phyloP scores from a whole-genome alignment of 2,329 filamentous ascomycete genomes.

The Epichloe hybrida region DNA sequence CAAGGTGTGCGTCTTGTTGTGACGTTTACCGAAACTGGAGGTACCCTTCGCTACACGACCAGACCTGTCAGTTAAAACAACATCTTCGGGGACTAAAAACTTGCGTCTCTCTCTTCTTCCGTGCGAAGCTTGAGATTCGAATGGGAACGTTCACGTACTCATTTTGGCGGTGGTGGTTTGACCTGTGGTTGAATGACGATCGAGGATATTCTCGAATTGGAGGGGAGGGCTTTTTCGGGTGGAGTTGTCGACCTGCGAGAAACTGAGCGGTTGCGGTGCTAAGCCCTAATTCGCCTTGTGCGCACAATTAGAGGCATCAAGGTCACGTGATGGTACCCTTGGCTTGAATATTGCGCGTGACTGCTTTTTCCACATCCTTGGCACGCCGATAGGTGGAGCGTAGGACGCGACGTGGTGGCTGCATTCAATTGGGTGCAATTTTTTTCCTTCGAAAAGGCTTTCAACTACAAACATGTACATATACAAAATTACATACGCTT shows the following conservation, averaged over 20 bases:
- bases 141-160: slow-evolving; percentile 32
- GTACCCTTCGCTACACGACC: slow-evolving; percentile 39
- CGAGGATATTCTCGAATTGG: slow-evolving; percentile 22
- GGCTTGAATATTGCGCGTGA: not conserved
- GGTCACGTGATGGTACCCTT: slow-evolving; percentile 21
- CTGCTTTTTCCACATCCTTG: not conserved
- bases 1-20: slow-evolving; percentile 97
- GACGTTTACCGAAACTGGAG: slow-evolving; percentile 50
- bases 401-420: no score
- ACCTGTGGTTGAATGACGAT: slow-evolving; percentile 26
- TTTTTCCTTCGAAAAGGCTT: no score
- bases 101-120: not conserved
- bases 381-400: no score
- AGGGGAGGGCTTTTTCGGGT: slow-evolving; percentile 20
- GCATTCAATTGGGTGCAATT: no score
- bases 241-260: slow-evolving; percentile 18
- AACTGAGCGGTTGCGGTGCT: slow-evolving; percentile 5
- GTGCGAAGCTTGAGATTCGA: slow-evolving; percentile 1
- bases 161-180: slow-evolving; percentile 38
- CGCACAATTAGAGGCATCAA: slow-evolving; percentile 8
- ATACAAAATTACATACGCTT: no score
- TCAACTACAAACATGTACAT: no score
- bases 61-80: slow-evolving; percentile 12
- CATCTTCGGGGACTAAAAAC: not conserved
- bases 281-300: slow-evolving; percentile 23